phyloP scores from a whole-genome alignment of 371 early-diverging fungal genomes.

The Mucor lusitanicus region DNA sequence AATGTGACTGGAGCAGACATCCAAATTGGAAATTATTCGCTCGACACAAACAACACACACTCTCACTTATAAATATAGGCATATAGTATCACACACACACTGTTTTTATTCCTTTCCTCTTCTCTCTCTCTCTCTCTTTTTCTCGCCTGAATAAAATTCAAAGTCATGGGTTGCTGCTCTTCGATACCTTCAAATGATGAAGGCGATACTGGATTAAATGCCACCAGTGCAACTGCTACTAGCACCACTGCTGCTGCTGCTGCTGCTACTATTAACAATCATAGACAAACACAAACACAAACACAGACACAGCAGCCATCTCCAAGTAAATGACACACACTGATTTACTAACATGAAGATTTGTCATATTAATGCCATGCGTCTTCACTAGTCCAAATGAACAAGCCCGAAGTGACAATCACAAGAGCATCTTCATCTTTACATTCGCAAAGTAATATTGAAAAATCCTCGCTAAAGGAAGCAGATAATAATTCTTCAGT shows the following conservation, averaged over 20 bases:
- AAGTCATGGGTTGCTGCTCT: constrained; percentile 20
- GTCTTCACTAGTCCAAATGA: neutral
- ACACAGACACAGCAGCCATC: constrained; percentile 1
- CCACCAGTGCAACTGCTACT: neutral
- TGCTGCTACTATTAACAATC: neutral
- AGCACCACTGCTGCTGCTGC: neutral
- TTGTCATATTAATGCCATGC: neutral
- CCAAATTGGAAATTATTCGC: neutral
- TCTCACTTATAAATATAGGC: neutral
- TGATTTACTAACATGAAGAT: neutral
- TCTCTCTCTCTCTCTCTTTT: neutral
- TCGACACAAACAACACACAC: neutral
- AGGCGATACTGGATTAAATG: neutral
- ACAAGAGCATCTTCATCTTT: constrained; percentile 11
- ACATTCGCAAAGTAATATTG: constrained; percentile 10
- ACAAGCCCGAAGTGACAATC: constrained; percentile 1
- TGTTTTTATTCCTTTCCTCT: neutral
- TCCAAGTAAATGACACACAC: neutral
- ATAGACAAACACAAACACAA: neutral
- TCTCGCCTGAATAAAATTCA: neutral
- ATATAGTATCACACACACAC: neutral
- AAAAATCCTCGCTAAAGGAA: constrained; percentile 1
- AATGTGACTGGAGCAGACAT: neutral
- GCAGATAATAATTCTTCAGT: neutral
- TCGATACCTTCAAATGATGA: constrained; percentile 13